Percentiles rank a stretch among this genome's conserved stretches.
Evolutionary conservation across 345 rosid species (phyloP).

Genomic region (Syzygium aromaticum): DNA sequence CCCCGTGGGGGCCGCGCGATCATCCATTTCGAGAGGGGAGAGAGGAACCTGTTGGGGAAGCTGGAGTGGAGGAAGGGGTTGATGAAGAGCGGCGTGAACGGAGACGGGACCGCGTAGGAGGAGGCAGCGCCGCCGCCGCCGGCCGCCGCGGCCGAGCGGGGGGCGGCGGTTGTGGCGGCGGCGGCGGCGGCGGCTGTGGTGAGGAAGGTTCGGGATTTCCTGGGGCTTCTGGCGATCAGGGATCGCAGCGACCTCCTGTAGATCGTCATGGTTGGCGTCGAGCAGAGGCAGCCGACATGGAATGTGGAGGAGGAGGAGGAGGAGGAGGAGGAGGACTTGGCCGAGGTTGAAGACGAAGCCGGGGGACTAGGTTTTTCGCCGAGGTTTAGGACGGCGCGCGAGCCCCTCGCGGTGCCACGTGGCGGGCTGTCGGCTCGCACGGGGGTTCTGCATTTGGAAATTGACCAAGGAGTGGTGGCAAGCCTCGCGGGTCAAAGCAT

Average conservation of each 20-base stretch:
- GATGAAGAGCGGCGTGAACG: conserved; percentile 16
- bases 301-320: too few relatives aligned
- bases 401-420: not conserved
- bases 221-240: conserved; percentile 15
- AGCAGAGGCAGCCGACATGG: fast-evolving
- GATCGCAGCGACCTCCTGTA: conserved; percentile 27
- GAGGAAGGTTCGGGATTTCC: conserved; percentile 29
- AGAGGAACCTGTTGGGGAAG: conserved; percentile 15
- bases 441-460: not conserved
- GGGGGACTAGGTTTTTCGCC: not conserved
- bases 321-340: not conserved
- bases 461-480: too few relatives aligned
- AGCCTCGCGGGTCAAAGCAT: too few relatives aligned
- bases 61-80: conserved; percentile 11
- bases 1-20: conserved; percentile 40
- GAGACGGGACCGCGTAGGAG: conserved; percentile 8
- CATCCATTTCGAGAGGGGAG: conserved; percentile 60
- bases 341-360: not conserved
- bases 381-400: not conserved
- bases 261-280: conserved; percentile 37
- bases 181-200: conserved; percentile 16
- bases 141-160: too few relatives aligned
- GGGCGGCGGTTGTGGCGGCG: conserved; percentile 11
- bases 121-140: conserved; percentile 13
- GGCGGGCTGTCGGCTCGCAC: not conserved